Base-by-base conservation (phyloP, 1,284 basidiomycete genomes). In the Fistulina hepatica region DNA sequence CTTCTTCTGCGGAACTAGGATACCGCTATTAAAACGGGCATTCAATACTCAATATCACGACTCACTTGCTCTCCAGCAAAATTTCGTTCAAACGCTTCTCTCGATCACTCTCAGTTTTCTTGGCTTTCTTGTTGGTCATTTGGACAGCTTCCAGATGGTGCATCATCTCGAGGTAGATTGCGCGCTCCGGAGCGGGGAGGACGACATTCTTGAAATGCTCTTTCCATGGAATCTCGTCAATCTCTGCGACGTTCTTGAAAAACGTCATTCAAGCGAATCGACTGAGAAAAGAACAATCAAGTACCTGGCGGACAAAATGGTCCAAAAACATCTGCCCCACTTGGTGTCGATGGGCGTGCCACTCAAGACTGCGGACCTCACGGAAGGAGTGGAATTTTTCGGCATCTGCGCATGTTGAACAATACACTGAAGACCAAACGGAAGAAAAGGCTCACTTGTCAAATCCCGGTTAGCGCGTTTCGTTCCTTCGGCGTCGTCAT, bases 361-460 rank as follows among this genome's bases (percentile, higher is more conserved):
- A 97, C 46, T 91, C 84, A 15, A 84, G 59, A 31, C 81, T 92
- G 52, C 89, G 91, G 13, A 92, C 81, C 53, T 97, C 93, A 20
- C 91, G 78, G 79, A 93, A 97, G 1, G 92, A 93, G 57, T 95
- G 90, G 71, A 97, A 97, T 48, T 79, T 77, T 55, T 97, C 92
- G 34, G 84, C 90, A 41, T 78, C 84, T 88, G 47, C n/a, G 16
- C 32, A 5, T 2, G 33, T 44, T 37, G 22, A 47, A 27, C 25
- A 43, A 34, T 31, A n/a, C 34, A 15, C 13, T 21, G 8, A 19
- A 28, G n/a, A n/a, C n/a, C 16, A 7, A 30, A 11, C 37, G 25
- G 20, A 13, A 7, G 19, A 40, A 15, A 16, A 20, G 11, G 56
- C 66, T 43, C 54, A 81, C 84, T 77, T 4, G 92, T 94, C 52